Base-by-base conservation (phyloP, 2,329 filamentous ascomycete genomes). In the Sarocladiaceae sp. region DNA sequence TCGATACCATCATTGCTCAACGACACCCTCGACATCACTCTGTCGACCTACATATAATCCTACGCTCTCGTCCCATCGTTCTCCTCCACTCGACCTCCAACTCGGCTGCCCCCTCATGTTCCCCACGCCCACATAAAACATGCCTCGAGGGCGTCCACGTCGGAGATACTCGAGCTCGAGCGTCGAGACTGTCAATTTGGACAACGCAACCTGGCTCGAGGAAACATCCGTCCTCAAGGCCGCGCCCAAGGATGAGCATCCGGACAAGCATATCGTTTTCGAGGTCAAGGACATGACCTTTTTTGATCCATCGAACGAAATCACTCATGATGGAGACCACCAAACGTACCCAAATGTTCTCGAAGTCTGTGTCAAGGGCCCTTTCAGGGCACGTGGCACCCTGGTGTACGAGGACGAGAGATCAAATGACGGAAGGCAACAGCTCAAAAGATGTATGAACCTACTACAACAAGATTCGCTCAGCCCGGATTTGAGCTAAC, bases 191-290 rank as follows among this genome's bases (percentile, higher is more conserved):
- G 52, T 67, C 45, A 63, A 72, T 47, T 55, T 67, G 21, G 45
- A 56, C 35, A 57, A 66, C 32, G 47, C 59, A 11, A 58, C 51
- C 20, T 66, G 60, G 56, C 54, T 54, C 12, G 55, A 64, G 47
- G 64, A 67, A 45, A 53, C 54, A 11, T 60, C 58, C 0, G 58
- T 67, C 27, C 48, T 68, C 15, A 31, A 41, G n/a, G 21, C 21
- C 40, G 20, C 43, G 7, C 42, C 52, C 11, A 57, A 52, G 29
- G 48, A 50, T 10, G 50, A 57, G 9, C 51, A 68, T 44, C 57
- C 64, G 11, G 67, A 78, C 52, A 62, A 78, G 13, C 84, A 78
- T 71, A 77, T 80, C 3, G 72, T 72, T 40, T 85, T 84, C 55
- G 66, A 77, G 5, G 67, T 88, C 33, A 68, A 58, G 41, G 72